Conservation (phyloP, 2,329 filamentous ascomycete genomes). For the Arthroderma sp. region DNA sequence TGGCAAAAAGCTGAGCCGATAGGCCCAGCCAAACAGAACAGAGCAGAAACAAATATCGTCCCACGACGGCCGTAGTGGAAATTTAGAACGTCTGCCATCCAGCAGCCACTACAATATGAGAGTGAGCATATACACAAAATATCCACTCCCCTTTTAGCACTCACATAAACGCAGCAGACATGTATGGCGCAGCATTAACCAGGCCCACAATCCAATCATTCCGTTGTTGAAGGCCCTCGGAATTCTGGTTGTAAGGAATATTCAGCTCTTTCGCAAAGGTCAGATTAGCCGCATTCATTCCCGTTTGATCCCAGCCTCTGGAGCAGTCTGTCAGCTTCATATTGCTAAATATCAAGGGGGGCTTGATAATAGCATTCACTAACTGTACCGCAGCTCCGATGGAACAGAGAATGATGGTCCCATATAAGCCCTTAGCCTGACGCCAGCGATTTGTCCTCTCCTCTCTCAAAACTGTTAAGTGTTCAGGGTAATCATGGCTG, state of each 20-base stretch:
- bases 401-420: constrained; percentile 39
- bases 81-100: constrained; percentile 54
- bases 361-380: constrained; percentile 11
- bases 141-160: constrained; percentile 7
- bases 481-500: too few species aligned
- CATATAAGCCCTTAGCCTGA: constrained; percentile 36
- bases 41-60: constrained; percentile 49
- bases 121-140: constrained; percentile 5
- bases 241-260: constrained; percentile 25
- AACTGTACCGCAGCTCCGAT: constrained; percentile 40
- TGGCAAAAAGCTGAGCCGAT: constrained; percentile 52
- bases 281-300: constrained; percentile 41
- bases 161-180: constrained; percentile 38
- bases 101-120: constrained; percentile 40
- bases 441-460: constrained; percentile 23
- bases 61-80: constrained; percentile 46
- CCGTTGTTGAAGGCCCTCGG: constrained; percentile 22
- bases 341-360: not conserved
- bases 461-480: too few species aligned
- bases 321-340: constrained; percentile 3
- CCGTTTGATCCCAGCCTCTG: constrained; percentile 39
- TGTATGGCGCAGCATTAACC: constrained; percentile 47
- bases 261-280: constrained; percentile 35
- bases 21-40: constrained; percentile 54
- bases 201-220: constrained; percentile 52